Base-by-base conservation (phyloP, 2,329 filamentous ascomycete genomes). In the Aureobasidium leucospermi region DNA sequence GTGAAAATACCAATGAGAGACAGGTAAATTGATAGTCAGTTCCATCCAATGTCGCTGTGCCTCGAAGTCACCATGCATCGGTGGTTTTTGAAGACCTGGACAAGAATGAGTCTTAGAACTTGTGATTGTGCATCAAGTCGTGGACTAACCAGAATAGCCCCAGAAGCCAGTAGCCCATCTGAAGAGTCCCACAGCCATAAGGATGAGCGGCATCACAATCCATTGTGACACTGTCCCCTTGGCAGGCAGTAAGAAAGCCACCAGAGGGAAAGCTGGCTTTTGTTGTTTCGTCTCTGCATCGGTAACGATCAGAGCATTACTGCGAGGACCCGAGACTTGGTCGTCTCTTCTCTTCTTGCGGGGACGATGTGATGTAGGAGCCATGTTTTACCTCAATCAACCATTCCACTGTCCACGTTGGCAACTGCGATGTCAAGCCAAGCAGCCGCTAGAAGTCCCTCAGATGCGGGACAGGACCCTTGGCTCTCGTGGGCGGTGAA, bases 31-130 rank as follows among this genome's bases (percentile, higher is more conserved):
- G 8, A 85, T 89, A 1, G 94, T 96, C 65, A 99, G 80, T 70
- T 99, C 94, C 92, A 99, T 96, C 94, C 94, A 99, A 74, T 99
- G 94, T 67, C 94, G 80, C 73, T 99, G 94, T 3, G 95, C 94
- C 77, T 99, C 94, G 75, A 96, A 99, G 74, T 99, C 94, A 65
- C 94, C 94, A 70, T 92, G 89, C 85, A 96, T 91, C 6, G 94
- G 94, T 38, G 92, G 92, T 62, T 83, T 84, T 61, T 87, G 79
- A 68, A 87, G 89, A 59, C 93, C 89, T 91, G 63, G 32, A 11
- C 16, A 42, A 39, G 11, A 28, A 28, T 49, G 9, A 48, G 45
- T 29, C 41, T 36, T 16, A 7, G 9, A 15, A 38, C 13, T 4
- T 9, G 16, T 31, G 3, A 34, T 15, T 31, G 10, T 58, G 28